phyloP scores from a whole-genome alignment of 2,329 filamentous ascomycete species.

The Fusarium pseudonygamai region DNA sequence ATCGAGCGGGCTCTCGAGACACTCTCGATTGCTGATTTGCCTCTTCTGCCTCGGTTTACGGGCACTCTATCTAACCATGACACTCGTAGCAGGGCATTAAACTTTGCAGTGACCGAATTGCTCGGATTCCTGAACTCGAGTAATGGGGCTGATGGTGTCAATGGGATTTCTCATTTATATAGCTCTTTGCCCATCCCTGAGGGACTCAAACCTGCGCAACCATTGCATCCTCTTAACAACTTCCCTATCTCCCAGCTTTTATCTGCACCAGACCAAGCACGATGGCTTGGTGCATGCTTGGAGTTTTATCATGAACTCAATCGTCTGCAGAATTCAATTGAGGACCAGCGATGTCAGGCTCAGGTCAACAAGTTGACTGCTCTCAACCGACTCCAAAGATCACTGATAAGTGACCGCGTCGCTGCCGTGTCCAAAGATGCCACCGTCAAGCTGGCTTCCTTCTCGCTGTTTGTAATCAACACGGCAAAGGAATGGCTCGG shows the following conservation, averaged over 20 bases:
- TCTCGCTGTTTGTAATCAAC: conserved; percentile 57
- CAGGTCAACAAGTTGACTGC: conserved; percentile 60
- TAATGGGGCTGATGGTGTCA: conserved; percentile 43
- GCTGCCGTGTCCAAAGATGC: conserved; percentile 68
- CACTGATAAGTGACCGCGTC: conserved; percentile 63
- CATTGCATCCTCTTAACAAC: conserved; percentile 69
- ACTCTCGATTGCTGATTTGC: conserved; percentile 58
- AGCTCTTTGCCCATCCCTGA: conserved; percentile 41
- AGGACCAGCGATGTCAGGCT: conserved; percentile 53
- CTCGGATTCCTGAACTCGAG: conserved; percentile 47
- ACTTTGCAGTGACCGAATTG: conserved; percentile 36
- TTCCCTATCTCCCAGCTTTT: conserved; percentile 60
- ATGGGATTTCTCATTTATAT: conserved; percentile 51
- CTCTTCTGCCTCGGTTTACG: conserved; percentile 49
- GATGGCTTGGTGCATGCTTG: conserved; percentile 63
- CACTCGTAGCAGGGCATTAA: conserved; percentile 1
- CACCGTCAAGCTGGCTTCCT: conserved; percentile 63
- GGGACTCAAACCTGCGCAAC: conserved; percentile 49
- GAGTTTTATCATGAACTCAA: conserved; percentile 60
- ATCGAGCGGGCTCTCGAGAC: conserved; percentile 55
- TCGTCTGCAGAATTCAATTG: conserved; percentile 53
- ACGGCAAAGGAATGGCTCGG: conserved; percentile 57
- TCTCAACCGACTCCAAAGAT: conserved; percentile 69
- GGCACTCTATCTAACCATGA: conserved; percentile 33
- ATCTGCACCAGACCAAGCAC: conserved; percentile 46